Base-by-base conservation (phyloP, 1,284 basidiomycete species). In the Schizopora paradoxa region DNA sequence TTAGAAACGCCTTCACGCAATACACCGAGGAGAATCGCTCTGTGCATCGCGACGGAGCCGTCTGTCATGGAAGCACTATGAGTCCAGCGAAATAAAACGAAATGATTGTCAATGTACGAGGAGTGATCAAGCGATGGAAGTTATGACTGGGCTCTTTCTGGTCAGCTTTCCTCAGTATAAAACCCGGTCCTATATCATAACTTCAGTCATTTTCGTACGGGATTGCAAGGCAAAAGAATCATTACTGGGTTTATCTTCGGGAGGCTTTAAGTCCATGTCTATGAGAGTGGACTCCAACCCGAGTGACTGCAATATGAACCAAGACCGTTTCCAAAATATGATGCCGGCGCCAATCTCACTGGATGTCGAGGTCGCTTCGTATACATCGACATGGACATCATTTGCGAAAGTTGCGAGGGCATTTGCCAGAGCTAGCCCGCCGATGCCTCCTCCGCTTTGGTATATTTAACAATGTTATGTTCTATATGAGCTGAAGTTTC, bases 381-480 rank as follows among this genome's bases (percentile, higher is more conserved):
- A 70, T 18, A 70, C 47, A 43, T 66, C 61, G 8, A 61, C 49
- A 22, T 58, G 50, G 14, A 68, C 51, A 6, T 51, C 36, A 13
- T 56, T 51, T 26, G 51, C 51, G 41, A 57, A 60, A 35, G 57
- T 61, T 18, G 54, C 59, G 3, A 70, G 58, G n/a, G 62, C 56
- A 6, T 61, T 61, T 0, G 66, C 66, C 16, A 69, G 59, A 0
- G 66, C 57, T 4, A 69, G 59, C 3, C 68, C 67, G 5, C 61
- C 66, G 13, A 66, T 63, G 4, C 67, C 67, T 7, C 61, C 66
- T 1, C 68, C 67, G 22, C 68, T 68, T n/a, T n/a, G n/a, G n/a
- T n/a, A n/a, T n/a, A n/a, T n/a, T n/a, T n/a, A n/a, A n/a, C n/a
- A n/a, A n/a, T n/a, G n/a, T n/a, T n/a, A n/a, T n/a, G n/a, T n/a